Base-by-base conservation (phyloP, 2,329 filamentous ascomycete species). In the Aphanoascus verrucosus region DNA sequence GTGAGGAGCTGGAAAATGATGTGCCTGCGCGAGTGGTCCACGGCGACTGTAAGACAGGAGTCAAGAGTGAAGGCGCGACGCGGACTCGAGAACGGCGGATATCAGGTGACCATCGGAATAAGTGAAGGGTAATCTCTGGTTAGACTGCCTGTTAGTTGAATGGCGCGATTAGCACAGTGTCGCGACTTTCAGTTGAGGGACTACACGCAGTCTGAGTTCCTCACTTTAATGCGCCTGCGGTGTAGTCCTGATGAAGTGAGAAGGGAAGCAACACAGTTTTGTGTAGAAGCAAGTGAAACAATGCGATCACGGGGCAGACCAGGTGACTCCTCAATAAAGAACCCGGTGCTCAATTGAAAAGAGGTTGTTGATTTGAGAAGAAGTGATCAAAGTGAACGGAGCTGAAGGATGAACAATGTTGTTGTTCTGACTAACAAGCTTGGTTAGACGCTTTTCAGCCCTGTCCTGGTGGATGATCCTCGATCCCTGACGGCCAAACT, bases 381-480 rank as follows among this genome's bases (percentile, higher is more conserved):
- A 28, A 28, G 3, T 28, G 23, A 28, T n/a, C 38, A 41, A 41
- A 41, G 9, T 28, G 23, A 28, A 28, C 23, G 7, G 23, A 7
- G 23, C 23, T 7, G 23, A 28, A 4, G 23, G 23, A 28, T 28
- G 23, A 28, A 28, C 23, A 28, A 28, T 28, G 23, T 28, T 28
- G 7, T 28, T 28, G 23, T 5, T 50, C 47, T 50, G 37, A 50
- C 47, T 50, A 50, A 50, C 45, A 28, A 48, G 5, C 23, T 4
- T 12, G 17, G 20, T 23, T 28, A 23, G 38, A 23, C 8, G 12
- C 12, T 14, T 40, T 5, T 28, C 23, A 28, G 23, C 15, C 20
- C 14, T 20, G 14, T 9, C 42, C 38, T 14, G 15, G 38, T 41
- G n/a, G 14, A 41, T 41, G n/a, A 14, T 41, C 19, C 19, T 7